Evolutionary conservation across 768 basidiomycete genomes (phyloP).

Genomic region (Tulasnella calospora): DNA sequence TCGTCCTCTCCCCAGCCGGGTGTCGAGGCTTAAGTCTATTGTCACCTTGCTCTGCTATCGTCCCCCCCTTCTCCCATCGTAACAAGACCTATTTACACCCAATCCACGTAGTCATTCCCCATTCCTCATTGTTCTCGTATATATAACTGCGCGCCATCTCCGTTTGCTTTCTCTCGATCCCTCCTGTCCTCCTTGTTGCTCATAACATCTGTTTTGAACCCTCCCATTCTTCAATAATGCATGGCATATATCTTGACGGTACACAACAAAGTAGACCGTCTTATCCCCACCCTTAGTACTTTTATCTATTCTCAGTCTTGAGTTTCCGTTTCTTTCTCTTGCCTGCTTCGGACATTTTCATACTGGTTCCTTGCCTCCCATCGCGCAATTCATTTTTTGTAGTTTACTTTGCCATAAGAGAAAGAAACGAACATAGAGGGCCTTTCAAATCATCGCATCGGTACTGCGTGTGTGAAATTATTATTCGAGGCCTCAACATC

Average conservation of each 20-base stretch:
- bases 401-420: slow-evolving; percentile 8
- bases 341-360: slow-evolving; percentile 7
- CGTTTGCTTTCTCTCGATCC: not conserved
- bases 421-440: not conserved
- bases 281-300: slow-evolving; percentile 5
- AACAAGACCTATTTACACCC: slow-evolving; percentile 14
- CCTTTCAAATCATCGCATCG: not conserved
- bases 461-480: not conserved
- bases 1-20: slow-evolving; percentile 22
- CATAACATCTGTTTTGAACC: not conserved
- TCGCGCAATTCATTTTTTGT: slow-evolving; percentile 6
- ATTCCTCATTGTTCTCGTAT: slow-evolving; percentile 19
- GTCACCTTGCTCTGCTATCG: slow-evolving; percentile 10
- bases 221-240: slow-evolving; percentile 10
- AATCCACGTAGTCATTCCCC: slow-evolving; percentile 16
- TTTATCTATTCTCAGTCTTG: slow-evolving; percentile 6
- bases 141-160: slow-evolving; percentile 3
- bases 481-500: not conserved
- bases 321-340: not conserved
- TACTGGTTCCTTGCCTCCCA: slow-evolving; percentile 5
- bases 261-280: not conserved
- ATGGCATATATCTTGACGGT: slow-evolving; percentile 14
- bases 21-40: slow-evolving; percentile 19
- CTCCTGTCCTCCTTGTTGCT: slow-evolving; percentile 1
- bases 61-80: not conserved